Base-by-base conservation (phyloP, 2,329 filamentous ascomycete genomes). In the Colletotrichum cereale region DNA sequence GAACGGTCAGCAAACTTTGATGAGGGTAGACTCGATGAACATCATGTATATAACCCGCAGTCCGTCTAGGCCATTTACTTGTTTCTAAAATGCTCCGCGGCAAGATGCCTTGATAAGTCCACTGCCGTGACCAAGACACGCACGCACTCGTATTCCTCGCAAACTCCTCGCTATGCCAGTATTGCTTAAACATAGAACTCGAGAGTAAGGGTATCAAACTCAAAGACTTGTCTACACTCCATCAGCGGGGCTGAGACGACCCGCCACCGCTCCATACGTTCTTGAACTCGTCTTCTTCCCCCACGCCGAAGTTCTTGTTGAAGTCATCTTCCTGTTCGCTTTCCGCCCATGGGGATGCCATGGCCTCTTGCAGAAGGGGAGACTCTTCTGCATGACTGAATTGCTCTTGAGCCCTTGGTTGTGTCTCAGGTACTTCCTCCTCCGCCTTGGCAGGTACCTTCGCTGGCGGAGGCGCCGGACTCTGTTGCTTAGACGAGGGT, bases 281-380 rank as follows among this genome's bases (percentile, higher is more conserved):
- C 26, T 79, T 79, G 71, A 86, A 86, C 67, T 84, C 84, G 4
- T 85, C 84, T 36, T 79, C 78, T 24, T 82, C 80, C n/a, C 79
- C 74, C 2, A 81, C 72, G 21, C 66, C 69, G 44, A 74, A 71
- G 44, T 63, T 72, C 18, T 61, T 62, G 29, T 69, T 58, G 31
- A 73, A 63, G 10, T 62, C 56, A 7, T 73, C 64, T 24, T 73
- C 66, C 38, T 57, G 62, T 29, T 71, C 69, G 38, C 62, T 67
- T 34, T 68, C 62, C 4, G 71, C 71, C 73, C 73, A 74, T 5
- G 73, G 73, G 21, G 73, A 74, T 42, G 69, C 47, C 58, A 64
- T 58, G 7, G 60, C 66, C 21, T 69, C 60, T 42, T 69, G 65
- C 16, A 69, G 14, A 31, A 64, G 52, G 24, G 69, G 66, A 21